phyloP scores from a whole-genome alignment of 768 basidiomycete genomes.

The Boletus huronensis region DNA sequence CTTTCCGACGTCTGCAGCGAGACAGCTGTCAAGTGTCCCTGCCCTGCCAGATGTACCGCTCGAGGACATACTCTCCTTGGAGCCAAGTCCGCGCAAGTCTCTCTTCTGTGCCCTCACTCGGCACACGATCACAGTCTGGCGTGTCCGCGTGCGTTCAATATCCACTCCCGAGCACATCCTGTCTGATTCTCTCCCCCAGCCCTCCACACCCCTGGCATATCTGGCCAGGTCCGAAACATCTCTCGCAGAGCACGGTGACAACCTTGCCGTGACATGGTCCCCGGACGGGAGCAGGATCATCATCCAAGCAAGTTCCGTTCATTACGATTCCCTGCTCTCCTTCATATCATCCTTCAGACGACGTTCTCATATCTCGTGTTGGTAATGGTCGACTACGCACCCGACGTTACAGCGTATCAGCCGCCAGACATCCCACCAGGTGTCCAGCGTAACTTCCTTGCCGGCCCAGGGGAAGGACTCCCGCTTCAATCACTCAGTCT shows the following conservation, averaged over 20 bases:
- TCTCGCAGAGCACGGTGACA: constrained; percentile 80
- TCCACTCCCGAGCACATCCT: background rate
- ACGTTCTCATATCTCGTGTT: constrained; percentile 76
- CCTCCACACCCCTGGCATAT: constrained; percentile 66
- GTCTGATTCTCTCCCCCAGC: constrained; percentile 39
- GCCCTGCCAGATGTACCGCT: constrained; percentile 59
- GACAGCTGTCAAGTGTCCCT: constrained; percentile 67
- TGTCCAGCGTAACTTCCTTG: constrained; percentile 65
- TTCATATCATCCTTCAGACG: constrained; percentile 48
- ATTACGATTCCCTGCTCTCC: background rate
- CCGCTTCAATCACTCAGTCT: constrained; percentile 65
- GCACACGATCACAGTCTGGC: constrained; percentile 74
- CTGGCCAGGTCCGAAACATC: constrained; percentile 76
- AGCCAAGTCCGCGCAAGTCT: constrained; percentile 69
- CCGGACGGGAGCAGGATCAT: constrained; percentile 77
- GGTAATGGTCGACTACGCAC: constrained; percentile 57
- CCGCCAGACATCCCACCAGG: constrained; percentile 43
- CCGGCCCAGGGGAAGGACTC: constrained; percentile 78
- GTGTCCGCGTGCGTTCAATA: constrained; percentile 60
- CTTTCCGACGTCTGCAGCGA: constrained; percentile 78
- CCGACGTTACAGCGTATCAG: constrained; percentile 54
- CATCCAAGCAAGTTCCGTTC: constrained; percentile 56
- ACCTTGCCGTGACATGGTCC: constrained; percentile 72
- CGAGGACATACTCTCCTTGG: constrained; percentile 56
- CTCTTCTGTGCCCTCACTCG: constrained; percentile 75